Evolutionary conservation across 768 basidiomycete genomes (phyloP), one percentile per base, ranked within the genome.

Genomic region (Tylopilus rubrobrunneus): DNA sequence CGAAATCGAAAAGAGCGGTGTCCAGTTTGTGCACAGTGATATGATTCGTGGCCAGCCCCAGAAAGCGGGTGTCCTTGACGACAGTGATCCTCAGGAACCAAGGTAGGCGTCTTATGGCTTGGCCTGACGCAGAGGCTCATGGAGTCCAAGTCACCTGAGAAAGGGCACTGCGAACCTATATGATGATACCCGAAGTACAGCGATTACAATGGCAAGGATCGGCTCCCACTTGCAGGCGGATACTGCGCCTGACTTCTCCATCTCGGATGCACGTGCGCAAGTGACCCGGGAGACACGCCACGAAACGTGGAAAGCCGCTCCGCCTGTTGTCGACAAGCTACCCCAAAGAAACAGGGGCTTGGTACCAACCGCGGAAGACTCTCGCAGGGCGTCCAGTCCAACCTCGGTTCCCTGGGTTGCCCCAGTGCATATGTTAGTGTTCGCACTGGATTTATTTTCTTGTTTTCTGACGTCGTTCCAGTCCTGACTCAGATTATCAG

Each of bases 351-450:
- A 48, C 8, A 42, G 40, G 11, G 10, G 12, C 12, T 9, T 14
- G 5, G 21, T 34, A 15, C 50, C 48, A n/a, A 43, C 10, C 0
- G 7, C 19, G 5, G 49, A 46, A 43, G 14, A 7, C 17, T 23
- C 36, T 14, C 15, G n/a, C 21, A 39, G 47, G 10, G 9, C 10
- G 17, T 42, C 4, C 7, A 19, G 3, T 15, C 29, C 25, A 10
- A 9, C n/a, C 11, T n/a, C 43, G 5, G 19, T 34, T 31, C 39
- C 48, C 4, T 19, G 29, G 3, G 21, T 33, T n/a, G 19, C 21
- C 8, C 42, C 54, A 3, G 19, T 15, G 4, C 43, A 52, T 12
- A 17, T 7, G 64, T 64, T 37, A 5, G 62, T 56, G 21, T 6
- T 48, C 3, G 7, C n/a, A 14, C 14, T 31, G 14, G 12, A 33